These are phyloP conservation scores for Raphanus hybrid DNA, from an alignment of 441 rosid genomes.

Conservation along the genomic window DNA sequence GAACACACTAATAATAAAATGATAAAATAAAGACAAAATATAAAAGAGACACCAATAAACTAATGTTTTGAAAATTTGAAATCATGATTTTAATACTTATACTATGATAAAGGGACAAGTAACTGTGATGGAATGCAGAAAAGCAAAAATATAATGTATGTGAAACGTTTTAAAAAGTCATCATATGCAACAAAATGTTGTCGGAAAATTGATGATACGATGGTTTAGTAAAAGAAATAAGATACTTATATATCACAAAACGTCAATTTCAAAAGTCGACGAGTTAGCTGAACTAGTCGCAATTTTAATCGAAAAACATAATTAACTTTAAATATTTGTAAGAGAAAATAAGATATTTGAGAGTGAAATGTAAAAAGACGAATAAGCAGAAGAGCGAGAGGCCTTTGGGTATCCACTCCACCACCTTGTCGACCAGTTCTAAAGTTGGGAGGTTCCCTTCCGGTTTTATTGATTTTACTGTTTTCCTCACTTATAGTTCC, in stretches of 20 bases:
- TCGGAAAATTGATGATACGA: slow-evolving; percentile 1
- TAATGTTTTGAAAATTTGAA: neutral
- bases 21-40: too few species aligned
- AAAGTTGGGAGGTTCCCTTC: slow-evolving; percentile 24
- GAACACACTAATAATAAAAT: too few species aligned
- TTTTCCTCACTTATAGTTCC: slow-evolving; percentile 24
- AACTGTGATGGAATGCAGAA: slow-evolving; percentile 1
- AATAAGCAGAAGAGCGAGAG: neutral
- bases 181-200: neutral
- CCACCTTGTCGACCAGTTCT: slow-evolving; percentile 27
- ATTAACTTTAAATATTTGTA: neutral
- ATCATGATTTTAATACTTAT: neutral
- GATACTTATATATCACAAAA: neutral
- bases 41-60: too few species aligned
- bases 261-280: neutral
- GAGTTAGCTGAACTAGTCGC: neutral
- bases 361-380: neutral
- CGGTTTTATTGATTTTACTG: slow-evolving; percentile 13
- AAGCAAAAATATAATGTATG: neutral
- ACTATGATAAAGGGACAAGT: neutral
- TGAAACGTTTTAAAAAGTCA: neutral
- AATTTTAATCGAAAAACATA: neutral
- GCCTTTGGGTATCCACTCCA: slow-evolving; percentile 28
- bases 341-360: neutral
- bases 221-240: neutral